These are phyloP conservation scores for Xylariaceae sp. DNA, from an alignment of 2,329 filamentous ascomycete genomes.

Conservation along the genomic window DNA sequence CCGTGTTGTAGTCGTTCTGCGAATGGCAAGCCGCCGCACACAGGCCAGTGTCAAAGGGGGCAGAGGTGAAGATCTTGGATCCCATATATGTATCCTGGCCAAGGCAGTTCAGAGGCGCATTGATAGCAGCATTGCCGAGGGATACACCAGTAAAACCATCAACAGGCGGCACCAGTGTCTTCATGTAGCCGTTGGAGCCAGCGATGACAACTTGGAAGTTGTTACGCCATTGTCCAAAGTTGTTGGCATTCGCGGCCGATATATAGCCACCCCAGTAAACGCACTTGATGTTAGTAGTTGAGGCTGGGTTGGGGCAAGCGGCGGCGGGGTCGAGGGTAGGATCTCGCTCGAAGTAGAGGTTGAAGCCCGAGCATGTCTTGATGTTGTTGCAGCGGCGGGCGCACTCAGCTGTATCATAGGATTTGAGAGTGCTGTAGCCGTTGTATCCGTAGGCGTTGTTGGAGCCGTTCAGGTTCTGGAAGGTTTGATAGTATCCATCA, in stretches of 20 bases:
- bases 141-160: slow-evolving; percentile 33
- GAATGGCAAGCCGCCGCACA: slow-evolving; percentile 39
- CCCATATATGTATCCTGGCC: slow-evolving; percentile 40
- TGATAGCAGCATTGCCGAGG: slow-evolving; percentile 38
- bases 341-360: slow-evolving; percentile 41
- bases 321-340: slow-evolving; percentile 32
- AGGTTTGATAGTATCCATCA: slow-evolving; percentile 42
- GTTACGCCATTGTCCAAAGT: slow-evolving; percentile 29
- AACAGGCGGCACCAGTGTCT: slow-evolving; percentile 24
- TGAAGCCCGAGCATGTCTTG: slow-evolving; percentile 35
- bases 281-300: slow-evolving; percentile 39
- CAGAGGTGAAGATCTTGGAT: slow-evolving; percentile 38
- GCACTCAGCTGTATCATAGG: slow-evolving; percentile 35
- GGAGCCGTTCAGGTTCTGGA: slow-evolving; percentile 39
- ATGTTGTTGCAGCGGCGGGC: slow-evolving; percentile 33
- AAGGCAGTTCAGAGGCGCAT: slow-evolving; percentile 35
- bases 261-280: slow-evolving; percentile 40
- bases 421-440: slow-evolving; percentile 31
- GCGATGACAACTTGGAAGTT: slow-evolving; percentile 46
- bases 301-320: slow-evolving; percentile 30
- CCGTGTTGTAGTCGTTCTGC: slow-evolving; percentile 37
- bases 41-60: slow-evolving; percentile 35
- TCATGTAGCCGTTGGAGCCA: slow-evolving; percentile 49
- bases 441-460: slow-evolving; percentile 42
- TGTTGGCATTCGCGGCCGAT: slow-evolving; percentile 31